Conservation (phyloP, 2,329 filamentous ascomycete genomes). For the Fusarium udum region DNA sequence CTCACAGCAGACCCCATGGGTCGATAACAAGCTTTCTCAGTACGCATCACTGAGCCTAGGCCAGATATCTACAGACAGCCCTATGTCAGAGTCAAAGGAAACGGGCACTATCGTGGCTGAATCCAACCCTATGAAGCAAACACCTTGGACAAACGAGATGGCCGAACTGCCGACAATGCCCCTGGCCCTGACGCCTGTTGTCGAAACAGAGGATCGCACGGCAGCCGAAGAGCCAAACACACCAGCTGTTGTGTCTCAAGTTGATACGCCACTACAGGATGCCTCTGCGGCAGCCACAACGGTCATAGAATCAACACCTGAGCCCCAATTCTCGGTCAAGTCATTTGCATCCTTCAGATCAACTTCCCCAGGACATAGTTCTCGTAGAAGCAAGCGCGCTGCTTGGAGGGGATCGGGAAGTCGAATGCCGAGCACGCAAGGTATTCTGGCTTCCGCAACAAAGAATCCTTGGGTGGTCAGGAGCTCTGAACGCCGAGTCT, state of each 20-base stretch:
- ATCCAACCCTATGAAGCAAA: constrained; percentile 27
- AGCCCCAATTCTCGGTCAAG: constrained; percentile 60
- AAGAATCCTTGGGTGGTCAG: constrained; percentile 47
- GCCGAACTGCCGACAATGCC: neutral
- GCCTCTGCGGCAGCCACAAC: neutral
- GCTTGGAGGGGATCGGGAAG: constrained; percentile 37
- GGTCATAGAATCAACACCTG: constrained; percentile 51
- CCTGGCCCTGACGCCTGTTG: neutral
- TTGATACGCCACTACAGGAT: constrained; percentile 9
- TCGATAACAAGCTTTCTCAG: constrained; percentile 33
- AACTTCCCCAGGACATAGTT: constrained; percentile 55
- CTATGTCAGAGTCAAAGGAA: neutral
- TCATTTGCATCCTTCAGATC: constrained; percentile 64
- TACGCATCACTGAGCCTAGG: constrained; percentile 14
- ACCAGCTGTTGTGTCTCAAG: neutral
- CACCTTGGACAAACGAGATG: constrained; percentile 32
- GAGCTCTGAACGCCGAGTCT: constrained; percentile 47
- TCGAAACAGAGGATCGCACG: neutral
- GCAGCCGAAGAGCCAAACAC: neutral
- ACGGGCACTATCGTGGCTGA: neutral
- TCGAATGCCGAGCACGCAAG: constrained; percentile 47
- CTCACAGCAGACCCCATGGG: constrained; percentile 44
- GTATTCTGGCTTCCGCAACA: constrained; percentile 48
- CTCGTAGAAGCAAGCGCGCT: constrained; percentile 19
- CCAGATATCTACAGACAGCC: neutral